These are phyloP conservation scores for Kodamaea plutei DNA, from an alignment of 1,139 yeast species.

Conservation along the genomic window DNA sequence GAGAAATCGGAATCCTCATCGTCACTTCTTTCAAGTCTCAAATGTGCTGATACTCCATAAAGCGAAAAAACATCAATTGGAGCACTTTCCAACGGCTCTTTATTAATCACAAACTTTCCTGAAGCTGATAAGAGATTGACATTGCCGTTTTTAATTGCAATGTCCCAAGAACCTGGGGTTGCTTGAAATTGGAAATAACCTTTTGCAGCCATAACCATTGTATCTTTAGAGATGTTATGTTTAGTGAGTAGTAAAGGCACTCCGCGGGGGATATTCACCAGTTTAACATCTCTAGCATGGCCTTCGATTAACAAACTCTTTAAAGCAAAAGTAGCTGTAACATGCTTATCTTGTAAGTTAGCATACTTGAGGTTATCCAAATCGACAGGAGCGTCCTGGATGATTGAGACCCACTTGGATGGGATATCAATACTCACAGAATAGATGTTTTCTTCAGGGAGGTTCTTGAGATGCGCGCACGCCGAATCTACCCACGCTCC, in stretches of 20 bases:
- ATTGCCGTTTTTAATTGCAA: slow-evolving; percentile 42
- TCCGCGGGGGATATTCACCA: slow-evolving; percentile 36
- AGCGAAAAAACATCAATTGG: slow-evolving; percentile 33
- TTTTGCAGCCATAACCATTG: slow-evolving; percentile 64
- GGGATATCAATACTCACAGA: slow-evolving; percentile 64
- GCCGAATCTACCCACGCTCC: slow-evolving; percentile 23
- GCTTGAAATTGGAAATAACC: slow-evolving; percentile 77
- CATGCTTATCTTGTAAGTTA: slow-evolving; percentile 16
- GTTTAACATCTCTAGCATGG: slow-evolving; percentile 46
- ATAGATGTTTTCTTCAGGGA: slow-evolving; percentile 50
- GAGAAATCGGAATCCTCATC: background rate
- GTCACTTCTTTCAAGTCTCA: slow-evolving; percentile 6
- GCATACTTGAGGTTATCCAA: slow-evolving; percentile 54
- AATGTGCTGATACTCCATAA: slow-evolving; percentile 39
- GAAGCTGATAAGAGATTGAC: slow-evolving; percentile 41
- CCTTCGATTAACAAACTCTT: slow-evolving; percentile 65
- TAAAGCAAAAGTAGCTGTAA: slow-evolving; percentile 26
- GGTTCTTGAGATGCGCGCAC: slow-evolving; percentile 15
- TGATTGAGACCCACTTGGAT: slow-evolving; percentile 57
- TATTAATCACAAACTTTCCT: slow-evolving; percentile 26
- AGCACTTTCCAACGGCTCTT: slow-evolving; percentile 13
- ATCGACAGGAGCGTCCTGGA: slow-evolving; percentile 48
- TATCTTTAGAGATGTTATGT: slow-evolving; percentile 35
- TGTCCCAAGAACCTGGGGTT: slow-evolving; percentile 62
- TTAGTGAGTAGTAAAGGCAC: slow-evolving; percentile 40